Evolutionary conservation across 2,329 filamentous ascomycete species (phyloP), one percentile per base, ranked within the genome.

Genomic region (Cladophialophora carrionii): DNA sequence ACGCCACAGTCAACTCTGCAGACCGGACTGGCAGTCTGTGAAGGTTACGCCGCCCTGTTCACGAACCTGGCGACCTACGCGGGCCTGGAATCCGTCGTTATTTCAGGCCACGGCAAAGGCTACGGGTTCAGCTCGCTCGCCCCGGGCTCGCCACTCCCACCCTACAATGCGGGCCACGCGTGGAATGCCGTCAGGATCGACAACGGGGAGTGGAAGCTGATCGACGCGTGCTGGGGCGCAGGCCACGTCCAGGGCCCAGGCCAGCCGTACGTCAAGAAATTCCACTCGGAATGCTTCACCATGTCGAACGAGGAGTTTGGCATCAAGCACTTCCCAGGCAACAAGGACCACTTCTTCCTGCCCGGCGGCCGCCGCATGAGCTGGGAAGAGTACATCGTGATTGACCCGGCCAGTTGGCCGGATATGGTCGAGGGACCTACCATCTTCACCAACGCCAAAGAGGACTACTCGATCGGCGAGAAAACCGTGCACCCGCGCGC

Each of bases 141-240:
- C 46, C 83, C 87, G 0, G 90, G 90, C 3, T 82, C 90, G 59
- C 80, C 84, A 0, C 75, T 89, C 0, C 93, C 93, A 1, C 83
- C 86, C 0, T 84, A 83, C 22, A 80, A 88, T 59, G 79, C 85
- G 0, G 82, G 86, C 0, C 94, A 98, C 76, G 94, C 95, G 0
- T 97, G 95, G 95, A 97, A 96, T 73, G 93, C 90, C 0, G 91
- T 97, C 6, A 85, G 87, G 58, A 92, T 98, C 64, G 94, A 98
- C 72, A 85, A 88, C 29, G 91, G 91, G 1, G 85, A 87, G 69
- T 98, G 94, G 94, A 96, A 97, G 77, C 84, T 98, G 1, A 79
- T 98, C 56, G 95, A 99, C 73, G 78, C 90, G 0, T 98, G 94
- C 75, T 99, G 95, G 95, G 95, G 95, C 46, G 91, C 94, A 0